Percentiles rank a stretch among this genome's conserved stretches.
These are phyloP conservation scores for Tritrichomonas musculus DNA, from an alignment of 208 protist species.

Conservation along the genomic window DNA sequence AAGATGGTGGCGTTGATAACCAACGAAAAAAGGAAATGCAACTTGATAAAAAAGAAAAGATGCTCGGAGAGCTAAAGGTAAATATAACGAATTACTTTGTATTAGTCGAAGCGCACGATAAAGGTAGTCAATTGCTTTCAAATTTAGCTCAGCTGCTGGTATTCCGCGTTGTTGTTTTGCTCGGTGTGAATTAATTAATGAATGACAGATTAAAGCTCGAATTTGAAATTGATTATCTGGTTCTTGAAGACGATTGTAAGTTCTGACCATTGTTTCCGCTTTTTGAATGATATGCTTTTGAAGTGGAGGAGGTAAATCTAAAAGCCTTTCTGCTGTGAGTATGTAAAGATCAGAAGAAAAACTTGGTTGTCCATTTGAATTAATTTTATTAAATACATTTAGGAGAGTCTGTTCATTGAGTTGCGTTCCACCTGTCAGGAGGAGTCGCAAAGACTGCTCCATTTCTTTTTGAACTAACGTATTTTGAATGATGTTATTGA, in stretches of 20 bases:
- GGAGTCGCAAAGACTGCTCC: neutral
- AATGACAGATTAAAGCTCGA: neutral
- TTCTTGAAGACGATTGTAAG: neutral
- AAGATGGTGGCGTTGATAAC: neutral
- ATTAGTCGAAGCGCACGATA: neutral
- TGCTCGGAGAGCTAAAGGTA: neutral
- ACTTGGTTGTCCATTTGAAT: neutral
- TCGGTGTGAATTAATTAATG: neutral
- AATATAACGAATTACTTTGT: neutral
- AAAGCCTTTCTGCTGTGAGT: neutral
- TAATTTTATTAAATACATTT: neutral
- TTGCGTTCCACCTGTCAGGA: neutral
- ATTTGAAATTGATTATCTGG: constrained; percentile 30
- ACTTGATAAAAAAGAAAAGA: constrained; percentile 17
- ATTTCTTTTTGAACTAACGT: neutral
- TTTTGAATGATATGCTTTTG: constrained; percentile 32
- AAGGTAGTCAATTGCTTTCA: constrained; percentile 9
- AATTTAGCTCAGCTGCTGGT: neutral
- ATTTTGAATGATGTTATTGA: too few species aligned
- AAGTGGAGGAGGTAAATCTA: constrained; percentile 7
- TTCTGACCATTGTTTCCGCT: neutral
- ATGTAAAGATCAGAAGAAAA: neutral
- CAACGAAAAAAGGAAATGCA: neutral
- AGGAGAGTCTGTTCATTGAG: neutral
- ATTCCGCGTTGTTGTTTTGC: neutral